A percentile compares a stretch with the other conserved stretches of the same genome.
phyloP scores from a whole-genome alignment of 148 eudicot species.

The Persicaria maculosa region DNA sequence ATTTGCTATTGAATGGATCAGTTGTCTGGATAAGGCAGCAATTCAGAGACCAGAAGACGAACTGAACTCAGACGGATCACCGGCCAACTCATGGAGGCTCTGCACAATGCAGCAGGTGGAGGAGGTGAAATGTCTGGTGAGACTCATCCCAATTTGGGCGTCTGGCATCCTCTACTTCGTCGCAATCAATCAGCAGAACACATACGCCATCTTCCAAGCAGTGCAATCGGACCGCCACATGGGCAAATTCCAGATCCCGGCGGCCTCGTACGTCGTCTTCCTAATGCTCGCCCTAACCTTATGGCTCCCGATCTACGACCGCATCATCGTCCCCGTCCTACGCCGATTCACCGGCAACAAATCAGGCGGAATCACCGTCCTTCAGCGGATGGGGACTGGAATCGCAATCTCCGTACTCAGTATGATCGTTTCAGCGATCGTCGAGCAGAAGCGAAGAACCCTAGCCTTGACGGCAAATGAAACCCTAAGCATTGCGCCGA shows the following conservation, averaged over 20 bases:
- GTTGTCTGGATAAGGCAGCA: constrained; percentile 57
- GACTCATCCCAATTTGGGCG: constrained; percentile 61
- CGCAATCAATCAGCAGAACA: constrained; percentile 33
- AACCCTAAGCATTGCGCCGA: constrained; percentile 28
- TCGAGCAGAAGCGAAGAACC: constrained; percentile 41
- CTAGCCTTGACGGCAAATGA: constrained; percentile 44
- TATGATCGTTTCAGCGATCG: constrained; percentile 47
- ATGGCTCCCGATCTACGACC: constrained; percentile 54
- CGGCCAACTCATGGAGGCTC: constrained; percentile 52
- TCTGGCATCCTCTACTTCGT: constrained; percentile 45
- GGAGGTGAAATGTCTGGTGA: constrained; percentile 54
- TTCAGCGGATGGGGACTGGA: constrained; percentile 77
- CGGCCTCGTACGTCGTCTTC: constrained; percentile 60
- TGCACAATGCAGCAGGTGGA: constrained; percentile 66
- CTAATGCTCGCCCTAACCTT: constrained; percentile 48
- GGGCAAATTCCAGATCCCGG: constrained; percentile 50
- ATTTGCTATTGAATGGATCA: constrained; percentile 3
- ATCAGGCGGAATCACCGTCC: constrained; percentile 60
- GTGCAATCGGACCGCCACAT: constrained; percentile 52
- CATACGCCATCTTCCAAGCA: constrained; percentile 58
- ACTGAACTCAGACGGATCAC: constrained; percentile 48
- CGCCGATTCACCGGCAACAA: constrained; percentile 42
- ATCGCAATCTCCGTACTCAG: constrained; percentile 37
- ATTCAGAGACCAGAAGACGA: constrained; percentile 28
- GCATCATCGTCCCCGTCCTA: constrained; percentile 50